Base-by-base conservation (phyloP, 371 early-diverging fungal genomes). In the Rhizomucor pusillus region DNA sequence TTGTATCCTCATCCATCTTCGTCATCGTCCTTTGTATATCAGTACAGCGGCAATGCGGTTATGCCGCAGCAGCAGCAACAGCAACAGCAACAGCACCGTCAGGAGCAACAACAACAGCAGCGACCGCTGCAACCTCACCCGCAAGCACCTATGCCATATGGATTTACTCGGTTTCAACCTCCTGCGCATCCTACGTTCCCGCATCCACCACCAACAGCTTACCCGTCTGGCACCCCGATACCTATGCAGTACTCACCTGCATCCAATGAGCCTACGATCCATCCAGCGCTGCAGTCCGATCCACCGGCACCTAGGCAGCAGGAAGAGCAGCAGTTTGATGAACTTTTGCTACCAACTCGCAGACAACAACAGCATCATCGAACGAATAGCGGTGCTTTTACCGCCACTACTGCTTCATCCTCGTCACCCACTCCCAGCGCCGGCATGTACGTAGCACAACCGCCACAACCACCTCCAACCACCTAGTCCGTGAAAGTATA, bases 261-360 rank as follows among this genome's bases (percentile, higher is more conserved):
- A 3, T 12, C 48, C 13, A 60, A 52, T 44, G 63, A 65, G 5
- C 57, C 59, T 36, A 64, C 54, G 2, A 56, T 67, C 25, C 67
- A 71, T 33, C 61, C 67, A 10, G 66, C 57, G 6, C 47, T 71
- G 13, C 67, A 71, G n/a, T 52, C 71, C 0, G 60, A 54, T 37
- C 49, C 64, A 16, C 47, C 65, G 53, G 24, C 40, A 6, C 62
- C 62, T 22, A 20, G 49, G 35, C 55, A 56, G 48, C 47, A 29
- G 29, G 29, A 29, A 7, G 29, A 29, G 7, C 5, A 29, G 7
- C 5, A 29, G 7, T 29, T 29, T 29, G 5, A 29, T 3, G 29
- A 29, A 7, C 55, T 39, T 23, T 24, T 37, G 51, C 39, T 16
- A 39, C 36, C 40, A 43, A 19, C 41, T 29, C 29, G 29, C 29